Evolutionary conservation across 352 stramenopile species (phyloP), one percentile per base, ranked within the genome.

Genomic region (Pythium volutum): DNA sequence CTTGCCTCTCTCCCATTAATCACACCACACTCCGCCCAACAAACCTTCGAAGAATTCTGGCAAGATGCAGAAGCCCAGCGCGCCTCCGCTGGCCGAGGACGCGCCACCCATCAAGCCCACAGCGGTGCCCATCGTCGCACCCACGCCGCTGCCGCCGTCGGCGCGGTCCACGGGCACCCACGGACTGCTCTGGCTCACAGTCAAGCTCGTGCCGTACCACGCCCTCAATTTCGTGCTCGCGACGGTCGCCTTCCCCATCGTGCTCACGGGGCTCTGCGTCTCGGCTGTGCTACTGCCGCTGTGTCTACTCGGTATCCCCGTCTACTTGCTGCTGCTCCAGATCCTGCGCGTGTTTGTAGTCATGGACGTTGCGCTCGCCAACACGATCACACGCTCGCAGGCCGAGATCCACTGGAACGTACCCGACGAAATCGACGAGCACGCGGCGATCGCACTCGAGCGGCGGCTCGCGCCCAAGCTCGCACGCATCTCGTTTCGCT

Each of bases 241-340:
- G 7, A 63, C 66, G 20, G 54, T 67, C 0, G 73, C 71, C 29
- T 93, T 90, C 50, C 65, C 73, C 25, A 57, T 87, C 12, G 66
- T 90, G 25, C 27, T 84, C n/a, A 71, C 66, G 12, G 79, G 75
- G n/a, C 38, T 85, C 11, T 74, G 68, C 15, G 64, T 88, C 43
- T 75, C 77, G 27, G 56, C 83, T 14, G 64, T 70, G 20, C 70
- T 88, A 36, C 54, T 93, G 34, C 75, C 80, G 46, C 58, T 93
- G 11, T 93, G 79, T 66, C 86, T 78, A 34, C 31, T 89, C 10
- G 84, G 84, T 15, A 57, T 91, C 27, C 62, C 85, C 31, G 64
- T 87, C 31, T 87, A 91, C 59, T 74, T 84, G n/a, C 47, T 84
- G 15, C 62, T 91, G 56, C 64, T 93, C 33, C 79, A 83, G 25